Conservation (phyloP, 176 grass and related monocot genomes). For the Lolium perenne region DNA sequence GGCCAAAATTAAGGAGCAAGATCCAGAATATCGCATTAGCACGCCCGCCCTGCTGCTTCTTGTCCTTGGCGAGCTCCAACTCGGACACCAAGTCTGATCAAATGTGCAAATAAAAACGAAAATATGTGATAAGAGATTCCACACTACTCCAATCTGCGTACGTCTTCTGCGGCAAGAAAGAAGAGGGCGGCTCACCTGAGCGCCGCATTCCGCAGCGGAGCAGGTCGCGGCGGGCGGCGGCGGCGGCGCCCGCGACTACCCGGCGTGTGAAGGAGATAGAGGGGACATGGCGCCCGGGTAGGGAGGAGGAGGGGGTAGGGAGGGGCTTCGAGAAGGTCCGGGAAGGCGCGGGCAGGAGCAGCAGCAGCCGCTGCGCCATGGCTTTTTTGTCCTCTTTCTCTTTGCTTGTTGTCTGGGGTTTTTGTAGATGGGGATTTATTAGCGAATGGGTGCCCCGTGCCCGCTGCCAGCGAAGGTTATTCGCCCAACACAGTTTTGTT, state of each 20-base stretch:
- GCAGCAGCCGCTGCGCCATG: slow-evolving; percentile 57
- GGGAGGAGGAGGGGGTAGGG: not conserved
- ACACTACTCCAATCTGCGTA: not conserved
- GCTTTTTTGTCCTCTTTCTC: not conserved
- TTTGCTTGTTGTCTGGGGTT: slow-evolving; percentile 18
- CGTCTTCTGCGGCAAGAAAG: not conserved
- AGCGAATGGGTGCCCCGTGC: slow-evolving; percentile 4
- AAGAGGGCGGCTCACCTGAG: slow-evolving; percentile 40
- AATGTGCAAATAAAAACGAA: not conserved
- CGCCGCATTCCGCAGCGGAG: slow-evolving; percentile 50
- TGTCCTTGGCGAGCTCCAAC: slow-evolving; percentile 85
- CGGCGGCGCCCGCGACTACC: slow-evolving; percentile 17
- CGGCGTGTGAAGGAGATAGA: slow-evolving; percentile 19
- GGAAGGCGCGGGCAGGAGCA: slow-evolving; percentile 45
- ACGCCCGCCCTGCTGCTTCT: slow-evolving; percentile 49
- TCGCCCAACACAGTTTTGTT: slow-evolving; percentile 4
- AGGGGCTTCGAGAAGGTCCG: slow-evolving; percentile 52
- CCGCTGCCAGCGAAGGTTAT: slow-evolving; percentile 37
- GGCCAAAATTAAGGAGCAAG: slow-evolving; percentile 86
- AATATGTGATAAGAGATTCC: not conserved
- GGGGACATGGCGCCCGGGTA: not conserved
- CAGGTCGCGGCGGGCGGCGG: slow-evolving; percentile 40
- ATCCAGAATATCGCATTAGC: slow-evolving; percentile 94
- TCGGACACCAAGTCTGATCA: slow-evolving; percentile 72
- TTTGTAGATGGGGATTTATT: slow-evolving; percentile 37